Conservation (phyloP, 495 filamentous ascomycete genomes). For the Stereocaulon alpinum region DNA sequence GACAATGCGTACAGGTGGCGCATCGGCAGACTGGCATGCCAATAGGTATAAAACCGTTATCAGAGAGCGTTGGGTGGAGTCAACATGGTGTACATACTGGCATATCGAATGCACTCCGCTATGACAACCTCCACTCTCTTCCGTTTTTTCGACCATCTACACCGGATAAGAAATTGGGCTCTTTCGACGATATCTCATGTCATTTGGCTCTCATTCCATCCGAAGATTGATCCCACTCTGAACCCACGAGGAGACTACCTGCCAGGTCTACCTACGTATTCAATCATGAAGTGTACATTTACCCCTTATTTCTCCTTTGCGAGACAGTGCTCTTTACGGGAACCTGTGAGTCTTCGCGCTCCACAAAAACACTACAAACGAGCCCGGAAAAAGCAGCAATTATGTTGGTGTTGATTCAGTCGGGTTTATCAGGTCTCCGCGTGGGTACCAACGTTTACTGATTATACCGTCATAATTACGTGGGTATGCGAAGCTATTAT, state of each 20-base stretch:
- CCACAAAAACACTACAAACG: background rate
- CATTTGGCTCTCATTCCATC: slow-evolving; percentile 44
- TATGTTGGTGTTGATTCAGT: background rate
- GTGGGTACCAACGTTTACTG: background rate
- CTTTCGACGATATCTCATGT: slow-evolving; percentile 31
- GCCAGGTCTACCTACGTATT: slow-evolving; percentile 23
- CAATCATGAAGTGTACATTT: slow-evolving; percentile 27
- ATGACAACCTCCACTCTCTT: background rate
- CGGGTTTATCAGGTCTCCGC: background rate
- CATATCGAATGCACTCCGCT: background rate
- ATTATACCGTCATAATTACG: slow-evolving; percentile 7
- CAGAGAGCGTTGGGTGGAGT: background rate
- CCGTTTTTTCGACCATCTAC: background rate
- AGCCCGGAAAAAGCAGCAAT: background rate
- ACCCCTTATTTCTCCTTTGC: background rate
- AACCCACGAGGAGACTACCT: slow-evolving; percentile 25
- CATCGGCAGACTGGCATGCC: background rate
- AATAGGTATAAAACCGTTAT: background rate
- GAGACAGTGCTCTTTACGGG: background rate
- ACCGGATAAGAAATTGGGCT: slow-evolving; percentile 43
- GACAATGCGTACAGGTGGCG: background rate
- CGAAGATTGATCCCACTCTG: slow-evolving; percentile 33
- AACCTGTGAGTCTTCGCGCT: background rate
- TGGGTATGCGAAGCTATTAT: background rate
- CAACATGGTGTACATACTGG: background rate